phyloP scores from a whole-genome alignment of 805 yeast genomes.

The baker's yeast (Saccharomyces cerevisiae) region DNA sequence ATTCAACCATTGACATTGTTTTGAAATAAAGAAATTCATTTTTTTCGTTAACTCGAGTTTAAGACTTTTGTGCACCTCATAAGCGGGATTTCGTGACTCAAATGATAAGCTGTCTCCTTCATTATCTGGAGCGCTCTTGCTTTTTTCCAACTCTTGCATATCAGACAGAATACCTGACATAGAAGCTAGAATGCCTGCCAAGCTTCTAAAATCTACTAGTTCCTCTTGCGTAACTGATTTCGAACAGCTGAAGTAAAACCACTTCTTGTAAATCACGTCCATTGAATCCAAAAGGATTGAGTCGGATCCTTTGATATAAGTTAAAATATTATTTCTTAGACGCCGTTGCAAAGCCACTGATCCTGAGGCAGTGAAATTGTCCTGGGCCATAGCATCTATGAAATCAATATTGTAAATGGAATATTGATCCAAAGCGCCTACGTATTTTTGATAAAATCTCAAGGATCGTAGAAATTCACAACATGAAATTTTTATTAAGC shows the following conservation, averaged over 20 bases:
- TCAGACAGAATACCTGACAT: conserved; percentile 49
- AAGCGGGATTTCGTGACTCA: background rate
- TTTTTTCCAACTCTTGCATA: background rate
- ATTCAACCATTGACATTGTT: conserved; percentile 39
- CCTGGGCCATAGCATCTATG: conserved; percentile 40
- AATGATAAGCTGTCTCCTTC: background rate
- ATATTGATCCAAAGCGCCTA: conserved; percentile 14
- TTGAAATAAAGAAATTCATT: conserved; percentile 40
- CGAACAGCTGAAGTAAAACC: conserved; percentile 14
- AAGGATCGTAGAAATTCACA: conserved; percentile 7
- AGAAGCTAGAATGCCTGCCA: conserved; percentile 64
- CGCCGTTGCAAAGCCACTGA: conserved; percentile 64
- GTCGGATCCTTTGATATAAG: conserved; percentile 17
- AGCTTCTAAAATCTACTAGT: conserved; percentile 47
- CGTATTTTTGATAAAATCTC: conserved; percentile 20
- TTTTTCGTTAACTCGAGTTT: conserved; percentile 28
- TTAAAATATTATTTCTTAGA: conserved; percentile 37
- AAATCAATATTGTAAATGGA: conserved; percentile 28
- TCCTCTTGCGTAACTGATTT: conserved; percentile 29
- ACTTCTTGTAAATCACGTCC: conserved; percentile 31
- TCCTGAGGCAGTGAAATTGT: conserved; percentile 57
- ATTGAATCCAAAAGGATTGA: conserved; percentile 24
- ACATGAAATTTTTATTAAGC: conserved; percentile 6
- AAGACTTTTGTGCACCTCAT: conserved; percentile 8
- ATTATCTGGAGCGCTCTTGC: background rate